A percentile compares a stretch with the other conserved stretches of the same genome.
phyloP scores from a whole-genome alignment of 2,329 filamentous ascomycete genomes.

The Arthrinium puccinioides region DNA sequence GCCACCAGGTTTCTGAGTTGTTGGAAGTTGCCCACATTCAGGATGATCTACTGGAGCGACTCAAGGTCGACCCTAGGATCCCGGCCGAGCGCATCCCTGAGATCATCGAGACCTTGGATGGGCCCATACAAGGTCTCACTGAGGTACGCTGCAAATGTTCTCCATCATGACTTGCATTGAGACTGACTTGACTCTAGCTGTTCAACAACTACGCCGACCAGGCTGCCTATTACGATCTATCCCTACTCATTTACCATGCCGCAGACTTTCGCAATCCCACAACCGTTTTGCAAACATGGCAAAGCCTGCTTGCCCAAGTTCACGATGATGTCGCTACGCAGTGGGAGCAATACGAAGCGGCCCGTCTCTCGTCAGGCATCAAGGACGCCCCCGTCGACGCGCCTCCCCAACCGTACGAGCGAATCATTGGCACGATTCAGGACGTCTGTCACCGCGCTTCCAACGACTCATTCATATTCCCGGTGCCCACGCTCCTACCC shows the following conservation, averaged over 20 bases:
- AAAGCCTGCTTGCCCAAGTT: slow-evolving; percentile 66
- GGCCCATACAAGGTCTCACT: slow-evolving; percentile 69
- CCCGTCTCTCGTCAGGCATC: slow-evolving; percentile 29
- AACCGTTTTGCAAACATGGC: slow-evolving; percentile 80
- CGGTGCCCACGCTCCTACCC: slow-evolving; percentile 51
- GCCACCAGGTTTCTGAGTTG: slow-evolving; percentile 77
- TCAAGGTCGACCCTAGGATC: slow-evolving; percentile 68
- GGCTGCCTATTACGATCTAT: slow-evolving; percentile 89
- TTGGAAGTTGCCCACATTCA: slow-evolving; percentile 94
- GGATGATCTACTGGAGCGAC: slow-evolving; percentile 76
- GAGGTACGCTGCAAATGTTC: slow-evolving; percentile 44
- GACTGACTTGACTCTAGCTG: slow-evolving; percentile 45
- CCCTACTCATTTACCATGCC: slow-evolving; percentile 82
- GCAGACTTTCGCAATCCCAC: slow-evolving; percentile 86
- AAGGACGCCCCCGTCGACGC: slow-evolving; percentile 23
- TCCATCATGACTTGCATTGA: neutral
- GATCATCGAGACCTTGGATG: slow-evolving; percentile 64
- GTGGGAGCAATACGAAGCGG: slow-evolving; percentile 29
- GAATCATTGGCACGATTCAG: slow-evolving; percentile 56
- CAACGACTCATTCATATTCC: slow-evolving; percentile 60
- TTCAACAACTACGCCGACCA: slow-evolving; percentile 89
- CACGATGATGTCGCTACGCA: slow-evolving; percentile 48
- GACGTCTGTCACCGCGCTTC: slow-evolving; percentile 59
- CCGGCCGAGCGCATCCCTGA: slow-evolving; percentile 53
- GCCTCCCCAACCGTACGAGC: slow-evolving; percentile 59